A percentile compares a stretch with the other conserved stretches of the same genome.
Evolutionary conservation across 1,139 yeast species (phyloP).

Genomic region (Candida sp.): DNA sequence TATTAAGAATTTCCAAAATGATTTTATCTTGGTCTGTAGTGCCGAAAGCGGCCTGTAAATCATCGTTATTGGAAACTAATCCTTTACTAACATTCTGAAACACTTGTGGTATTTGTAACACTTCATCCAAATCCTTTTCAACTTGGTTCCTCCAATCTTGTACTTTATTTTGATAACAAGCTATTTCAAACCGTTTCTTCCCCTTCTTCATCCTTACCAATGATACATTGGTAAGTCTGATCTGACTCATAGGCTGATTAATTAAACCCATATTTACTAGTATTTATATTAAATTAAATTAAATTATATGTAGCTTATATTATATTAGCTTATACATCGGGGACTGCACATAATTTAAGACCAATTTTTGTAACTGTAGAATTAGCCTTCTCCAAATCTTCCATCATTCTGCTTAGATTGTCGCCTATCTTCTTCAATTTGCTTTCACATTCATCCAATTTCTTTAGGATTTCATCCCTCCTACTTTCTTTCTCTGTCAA

Average conservation of each 20-base stretch:
- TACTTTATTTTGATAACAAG: conserved; percentile 95
- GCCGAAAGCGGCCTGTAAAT: conserved; percentile 69
- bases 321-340: no score
- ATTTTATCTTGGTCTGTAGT: conserved; percentile 72
- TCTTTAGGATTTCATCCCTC: no score
- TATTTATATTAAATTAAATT: no score
- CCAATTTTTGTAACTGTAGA: no score
- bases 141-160: conserved; percentile 90
- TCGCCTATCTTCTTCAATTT: no score
- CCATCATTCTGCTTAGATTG: no score
- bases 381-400: no score
- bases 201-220: conserved; percentile 88
- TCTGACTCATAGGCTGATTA: conserved; percentile 86
- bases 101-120: conserved; percentile 92
- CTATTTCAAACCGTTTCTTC: conserved; percentile 88
- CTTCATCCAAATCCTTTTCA: conserved; percentile 94
- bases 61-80: conserved; percentile 88
- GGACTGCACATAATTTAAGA: no score
- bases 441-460: no score
- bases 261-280: conserved; percentile 51
- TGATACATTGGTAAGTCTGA: conserved; percentile 90
- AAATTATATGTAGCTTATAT: no score
- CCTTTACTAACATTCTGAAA: conserved; percentile 94
- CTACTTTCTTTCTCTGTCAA: no score
- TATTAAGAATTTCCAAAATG: conserved; percentile 73